Conservation (phyloP, 306 rosid species). For the Hippophae rhamnoides region DNA sequence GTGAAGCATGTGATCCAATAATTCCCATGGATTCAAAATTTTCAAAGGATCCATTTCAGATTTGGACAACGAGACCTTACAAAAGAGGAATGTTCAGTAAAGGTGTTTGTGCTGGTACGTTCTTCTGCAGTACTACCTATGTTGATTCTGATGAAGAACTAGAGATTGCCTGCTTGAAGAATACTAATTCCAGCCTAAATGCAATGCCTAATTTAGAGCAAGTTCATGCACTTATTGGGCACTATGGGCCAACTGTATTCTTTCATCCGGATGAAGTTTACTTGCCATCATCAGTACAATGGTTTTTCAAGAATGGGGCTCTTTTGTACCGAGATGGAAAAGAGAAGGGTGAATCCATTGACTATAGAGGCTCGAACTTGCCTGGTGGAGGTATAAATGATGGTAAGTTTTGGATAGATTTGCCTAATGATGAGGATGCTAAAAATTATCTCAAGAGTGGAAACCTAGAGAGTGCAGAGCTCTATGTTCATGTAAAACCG, state of each 20-base stretch:
- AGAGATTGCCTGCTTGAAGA: conserved; percentile 43
- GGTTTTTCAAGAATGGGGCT: conserved; percentile 64
- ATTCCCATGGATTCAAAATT: conserved; percentile 33
- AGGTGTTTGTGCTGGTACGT: conserved; percentile 77
- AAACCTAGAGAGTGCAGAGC: conserved; percentile 53
- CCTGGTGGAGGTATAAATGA: conserved; percentile 61
- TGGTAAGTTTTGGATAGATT: conserved; percentile 60
- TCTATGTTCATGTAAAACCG: conserved; percentile 72
- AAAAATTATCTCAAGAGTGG: conserved; percentile 38
- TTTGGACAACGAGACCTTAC: conserved; percentile 63
- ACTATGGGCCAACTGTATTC: conserved; percentile 57
- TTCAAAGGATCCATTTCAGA: conserved; percentile 32
- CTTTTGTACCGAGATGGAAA: conserved; percentile 31
- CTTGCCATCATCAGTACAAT: conserved; percentile 48
- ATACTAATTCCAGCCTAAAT: conserved; percentile 16
- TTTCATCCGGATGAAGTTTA: conserved; percentile 55
- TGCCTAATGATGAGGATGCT: conserved; percentile 42
- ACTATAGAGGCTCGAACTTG: conserved; percentile 44
- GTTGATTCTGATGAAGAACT: conserved; percentile 30
- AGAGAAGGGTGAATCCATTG: conserved; percentile 35
- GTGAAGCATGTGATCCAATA: conserved; percentile 46
- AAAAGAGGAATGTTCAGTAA: conserved; percentile 54
- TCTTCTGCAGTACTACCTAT: conserved; percentile 45
- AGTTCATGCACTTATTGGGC: conserved; percentile 37
- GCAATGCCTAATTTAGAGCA: conserved; percentile 61